These are phyloP conservation scores for Linum trigynum DNA, from an alignment of 345 rosid genomes.

Conservation along the genomic window DNA sequence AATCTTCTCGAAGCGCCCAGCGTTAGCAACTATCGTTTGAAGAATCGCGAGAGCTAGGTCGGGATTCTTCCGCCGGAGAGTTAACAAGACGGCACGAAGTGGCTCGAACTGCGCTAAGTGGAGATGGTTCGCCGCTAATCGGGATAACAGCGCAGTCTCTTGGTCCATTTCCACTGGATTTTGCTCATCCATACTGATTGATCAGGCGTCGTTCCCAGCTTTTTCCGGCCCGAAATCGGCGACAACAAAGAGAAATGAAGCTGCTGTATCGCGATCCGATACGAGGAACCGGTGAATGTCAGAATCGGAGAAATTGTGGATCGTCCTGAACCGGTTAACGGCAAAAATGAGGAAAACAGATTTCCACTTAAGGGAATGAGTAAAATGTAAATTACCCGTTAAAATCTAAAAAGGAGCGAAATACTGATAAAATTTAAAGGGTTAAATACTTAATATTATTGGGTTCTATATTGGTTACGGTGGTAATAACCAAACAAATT, in stretches of 20 bases:
- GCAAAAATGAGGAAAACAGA: background rate
- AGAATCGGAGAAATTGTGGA: background rate
- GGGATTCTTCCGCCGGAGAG: constrained; percentile 59
- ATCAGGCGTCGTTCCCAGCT: background rate
- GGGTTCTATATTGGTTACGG: no score
- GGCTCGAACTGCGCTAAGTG: constrained; percentile 91
- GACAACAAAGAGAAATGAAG: background rate
- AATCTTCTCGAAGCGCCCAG: constrained; percentile 59
- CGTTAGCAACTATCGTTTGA: constrained; percentile 62
- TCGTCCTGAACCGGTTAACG: background rate
- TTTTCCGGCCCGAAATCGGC: background rate
- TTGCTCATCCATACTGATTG: background rate
- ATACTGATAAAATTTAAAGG: no score
- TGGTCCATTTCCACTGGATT: constrained; percentile 39
- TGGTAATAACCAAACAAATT: no score
- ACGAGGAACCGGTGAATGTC: background rate
- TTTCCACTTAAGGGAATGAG: no score
- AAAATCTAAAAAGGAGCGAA: no score
- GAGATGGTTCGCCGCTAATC: constrained; percentile 86
- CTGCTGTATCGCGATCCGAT: background rate
- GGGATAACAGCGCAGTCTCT: constrained; percentile 70
- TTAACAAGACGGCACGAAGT: constrained; percentile 60
- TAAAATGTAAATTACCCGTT: no score
- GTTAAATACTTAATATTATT: no score
- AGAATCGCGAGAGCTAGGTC: constrained; percentile 62